Evolutionary conservation across 1,284 basidiomycete species (phyloP).

Genomic region (Tilletia walkeri): DNA sequence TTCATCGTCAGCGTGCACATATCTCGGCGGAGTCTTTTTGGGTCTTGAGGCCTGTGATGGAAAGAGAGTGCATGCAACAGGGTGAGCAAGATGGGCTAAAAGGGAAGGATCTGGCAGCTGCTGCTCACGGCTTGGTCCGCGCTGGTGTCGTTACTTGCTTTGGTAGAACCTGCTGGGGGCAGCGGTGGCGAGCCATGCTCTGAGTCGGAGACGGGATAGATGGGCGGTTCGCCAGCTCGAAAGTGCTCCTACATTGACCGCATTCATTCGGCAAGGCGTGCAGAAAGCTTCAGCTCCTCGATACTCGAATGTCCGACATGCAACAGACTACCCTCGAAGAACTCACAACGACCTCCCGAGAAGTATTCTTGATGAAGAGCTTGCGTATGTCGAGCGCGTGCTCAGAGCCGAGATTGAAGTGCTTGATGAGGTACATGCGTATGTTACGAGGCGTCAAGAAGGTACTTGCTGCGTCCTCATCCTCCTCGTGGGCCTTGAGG

Average conservation of each 20-base stretch:
- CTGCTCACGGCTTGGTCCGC: no score
- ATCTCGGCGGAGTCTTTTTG: no score
- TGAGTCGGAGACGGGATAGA: background rate
- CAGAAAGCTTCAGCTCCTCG: background rate
- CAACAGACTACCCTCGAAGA: background rate
- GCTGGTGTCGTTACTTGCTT: no score
- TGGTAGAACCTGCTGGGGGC: no score
- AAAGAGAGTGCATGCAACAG: no score
- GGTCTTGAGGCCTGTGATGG: no score
- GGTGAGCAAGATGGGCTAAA: no score
- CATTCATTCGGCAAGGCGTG: no score
- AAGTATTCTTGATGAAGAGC: slow-evolving; percentile 10
- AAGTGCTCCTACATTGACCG: background rate
- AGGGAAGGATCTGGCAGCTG: no score
- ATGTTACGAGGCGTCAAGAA: slow-evolving; percentile 2
- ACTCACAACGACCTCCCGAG: slow-evolving; percentile 4
- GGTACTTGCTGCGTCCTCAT: background rate
- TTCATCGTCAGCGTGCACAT: no score
- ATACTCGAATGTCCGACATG: background rate
- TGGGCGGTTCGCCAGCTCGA: background rate
- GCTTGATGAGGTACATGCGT: background rate
- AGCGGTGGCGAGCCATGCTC: background rate
- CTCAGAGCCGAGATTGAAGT: background rate
- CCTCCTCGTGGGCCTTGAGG: background rate
- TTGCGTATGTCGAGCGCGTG: background rate